Evolutionary conservation across 306 rosid genomes (phyloP), one percentile per base, ranked within the genome.

Genomic region (Quercus rubra): DNA sequence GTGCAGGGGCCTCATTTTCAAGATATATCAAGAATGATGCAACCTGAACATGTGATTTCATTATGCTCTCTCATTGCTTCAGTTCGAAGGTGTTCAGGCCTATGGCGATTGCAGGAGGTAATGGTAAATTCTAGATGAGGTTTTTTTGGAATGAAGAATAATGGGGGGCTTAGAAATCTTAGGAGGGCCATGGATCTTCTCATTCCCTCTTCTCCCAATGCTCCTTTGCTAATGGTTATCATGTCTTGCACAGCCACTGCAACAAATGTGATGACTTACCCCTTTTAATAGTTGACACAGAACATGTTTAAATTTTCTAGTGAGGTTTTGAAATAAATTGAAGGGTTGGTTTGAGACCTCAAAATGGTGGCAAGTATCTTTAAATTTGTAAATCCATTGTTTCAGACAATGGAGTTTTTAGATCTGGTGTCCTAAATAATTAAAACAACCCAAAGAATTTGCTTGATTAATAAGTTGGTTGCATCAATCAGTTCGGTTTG

Each of bases 31-130:
- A 85, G 76, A 84, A 76, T 83, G 80, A 86, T 90, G 80, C 86
- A 85, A 72, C 76, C 87, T 54, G 85, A 89, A 58, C 94, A 90
- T 56, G 76, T 82, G 72, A 77, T 73, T 74, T 90, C 97, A 13
- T 72, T 92, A 19, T 81, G 88, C 78, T 90, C 91, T 17, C 84
- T 90, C 79, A 76, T 90, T 78, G 91, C 92, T 70, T 83, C 90
- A 58, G 77, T 87, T 87, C 92, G 85, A 86, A 90, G 94, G 82
- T 88, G 87, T 74, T 84, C 88, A 71, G 94, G 97, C 77, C 84
- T 90, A 57, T 86, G 90, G 92, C 88, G 97, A 70, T 30, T 92
- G 70, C 88, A 89, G 77, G 94, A 92, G 97, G 97, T 90, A 87
- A 78, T 81, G 28, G 59, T 33, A 64, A 41, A 41, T 41, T 41